Evolutionary conservation across 352 stramenopile genomes (phyloP).

Genomic region (Phytophthora constricta): DNA sequence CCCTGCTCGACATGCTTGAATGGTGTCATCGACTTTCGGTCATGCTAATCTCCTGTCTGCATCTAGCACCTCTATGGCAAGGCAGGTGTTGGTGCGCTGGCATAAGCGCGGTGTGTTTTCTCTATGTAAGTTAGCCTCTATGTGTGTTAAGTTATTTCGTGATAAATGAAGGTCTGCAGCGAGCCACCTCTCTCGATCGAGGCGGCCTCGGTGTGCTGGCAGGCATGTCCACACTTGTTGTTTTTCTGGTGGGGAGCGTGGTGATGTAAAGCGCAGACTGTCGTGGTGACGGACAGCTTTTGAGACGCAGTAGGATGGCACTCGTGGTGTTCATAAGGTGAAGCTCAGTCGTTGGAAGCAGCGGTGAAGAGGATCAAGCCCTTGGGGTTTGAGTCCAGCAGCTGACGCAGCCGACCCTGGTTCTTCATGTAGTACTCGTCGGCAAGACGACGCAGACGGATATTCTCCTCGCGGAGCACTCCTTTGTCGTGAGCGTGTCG

Average conservation of each 20-base stretch:
- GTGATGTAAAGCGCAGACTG: constrained; percentile 28
- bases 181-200: constrained; percentile 32
- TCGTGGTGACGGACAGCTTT: constrained; percentile 1
- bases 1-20: no score
- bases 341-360: constrained; percentile 31
- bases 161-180: constrained; percentile 30
- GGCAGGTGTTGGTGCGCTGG: constrained; percentile 15
- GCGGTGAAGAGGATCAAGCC: constrained; percentile 41
- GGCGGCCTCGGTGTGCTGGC: constrained; percentile 8
- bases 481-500: constrained; percentile 53
- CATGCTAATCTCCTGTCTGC: no score
- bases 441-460: constrained; percentile 61
- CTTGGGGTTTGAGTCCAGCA: constrained; percentile 70
- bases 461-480: constrained; percentile 70
- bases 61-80: no score
- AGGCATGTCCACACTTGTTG: constrained; percentile 16
- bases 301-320: constrained; percentile 21
- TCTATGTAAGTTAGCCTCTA: constrained; percentile 13
- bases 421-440: constrained; percentile 87
- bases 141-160: constrained; percentile 22
- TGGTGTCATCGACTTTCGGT: no score
- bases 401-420: constrained; percentile 61
- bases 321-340: constrained; percentile 14
- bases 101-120: constrained; percentile 15
- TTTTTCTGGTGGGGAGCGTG: constrained; percentile 12